Base-by-base conservation (phyloP, 371 early-diverging fungal genomes). In the Mucor mucedo region DNA sequence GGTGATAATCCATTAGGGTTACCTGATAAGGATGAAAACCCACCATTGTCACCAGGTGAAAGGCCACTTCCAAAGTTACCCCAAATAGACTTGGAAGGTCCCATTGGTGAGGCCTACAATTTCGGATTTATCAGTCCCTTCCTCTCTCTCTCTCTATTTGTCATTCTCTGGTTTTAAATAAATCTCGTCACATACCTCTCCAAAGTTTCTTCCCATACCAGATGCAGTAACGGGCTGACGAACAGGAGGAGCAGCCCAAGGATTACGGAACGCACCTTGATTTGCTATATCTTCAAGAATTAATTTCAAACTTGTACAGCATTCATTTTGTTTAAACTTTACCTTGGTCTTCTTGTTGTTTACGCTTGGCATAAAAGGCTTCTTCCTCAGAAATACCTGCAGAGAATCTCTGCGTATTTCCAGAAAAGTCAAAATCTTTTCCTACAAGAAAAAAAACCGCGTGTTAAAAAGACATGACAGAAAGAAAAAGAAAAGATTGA, bases 351-450 rank as follows among this genome's bases (percentile, higher is more conserved):
- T 68, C 65, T 40, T 63, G 50, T n/a, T 30, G 47, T 10, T 47
- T 73, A 40, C 70, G 73, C 60, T 84, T 84, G 30, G 70, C 71
- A 62, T 76, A 73, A 66, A 85, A 86, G 6, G 81, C 83, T 60
- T 85, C 85, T 50, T 86, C 84, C 33, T 81, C 75, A 42, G 80
- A 74, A 62, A 84, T 62, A 16, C 54, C 58, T 53, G 82, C 70
- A 10, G 75, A 77, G 58, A 88, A 83, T 50, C 80, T 75, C 42
- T 77, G 73, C 2, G 90, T 89, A 62, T 79, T 87, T 35, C 76
- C 78, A 59, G 84, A 84, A 70, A 91, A 92, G 72, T 92, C 92
- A 74, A 90, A 92, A 60, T 93, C 90, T 52, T 83, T 78, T 52
- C 82, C 86, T 72, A 67, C 32, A 53, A 11, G 42, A 30, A 21